A percentile compares a stretch with the other conserved stretches of the same genome.
Conservation (phyloP, 768 basidiomycete species). For the Calocybe cyanea region DNA sequence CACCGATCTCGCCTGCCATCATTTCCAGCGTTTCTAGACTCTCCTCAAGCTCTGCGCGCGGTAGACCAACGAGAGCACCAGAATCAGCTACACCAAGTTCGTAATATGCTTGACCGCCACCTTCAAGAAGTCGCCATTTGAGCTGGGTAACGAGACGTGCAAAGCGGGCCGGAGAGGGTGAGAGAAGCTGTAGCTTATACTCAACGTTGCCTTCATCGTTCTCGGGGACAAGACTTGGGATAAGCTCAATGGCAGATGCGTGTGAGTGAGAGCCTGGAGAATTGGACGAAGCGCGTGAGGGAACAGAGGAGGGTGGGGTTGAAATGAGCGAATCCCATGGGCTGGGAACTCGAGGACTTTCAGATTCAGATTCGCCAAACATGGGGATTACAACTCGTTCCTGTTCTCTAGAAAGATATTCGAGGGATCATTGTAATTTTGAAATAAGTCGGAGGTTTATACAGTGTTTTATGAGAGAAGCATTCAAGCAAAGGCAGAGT, state of each 20-base stretch:
- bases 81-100: slow-evolving; percentile 85
- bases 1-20: slow-evolving; percentile 95
- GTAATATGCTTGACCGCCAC: slow-evolving; percentile 80
- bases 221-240: slow-evolving; percentile 74
- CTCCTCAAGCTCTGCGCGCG: slow-evolving; percentile 66
- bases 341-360: slow-evolving; percentile 73
- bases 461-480: too few relatives aligned
- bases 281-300: slow-evolving; percentile 21
- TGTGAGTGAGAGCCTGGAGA: slow-evolving; percentile 10
- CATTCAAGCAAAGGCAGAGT: too few relatives aligned
- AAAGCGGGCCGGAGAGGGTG: slow-evolving; percentile 73
- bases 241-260: slow-evolving; percentile 28
- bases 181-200: slow-evolving; percentile 88
- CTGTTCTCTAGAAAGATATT: slow-evolving; percentile 19
- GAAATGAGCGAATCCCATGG: slow-evolving; percentile 81
- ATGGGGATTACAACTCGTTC: slow-evolving; percentile 31
- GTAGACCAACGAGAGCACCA: slow-evolving; percentile 80
- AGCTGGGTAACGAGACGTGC: slow-evolving; percentile 88
- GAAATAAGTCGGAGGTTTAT: too few relatives aligned
- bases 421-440: slow-evolving; percentile 26
- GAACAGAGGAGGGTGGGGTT: slow-evolving; percentile 35
- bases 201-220: slow-evolving; percentile 87
- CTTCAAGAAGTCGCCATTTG: slow-evolving; percentile 90
- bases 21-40: slow-evolving; percentile 84
- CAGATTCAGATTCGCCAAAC: slow-evolving; percentile 82